Conservation (phyloP, 2,329 filamentous ascomycete genomes). For the Epicoccum sorghinum region DNA sequence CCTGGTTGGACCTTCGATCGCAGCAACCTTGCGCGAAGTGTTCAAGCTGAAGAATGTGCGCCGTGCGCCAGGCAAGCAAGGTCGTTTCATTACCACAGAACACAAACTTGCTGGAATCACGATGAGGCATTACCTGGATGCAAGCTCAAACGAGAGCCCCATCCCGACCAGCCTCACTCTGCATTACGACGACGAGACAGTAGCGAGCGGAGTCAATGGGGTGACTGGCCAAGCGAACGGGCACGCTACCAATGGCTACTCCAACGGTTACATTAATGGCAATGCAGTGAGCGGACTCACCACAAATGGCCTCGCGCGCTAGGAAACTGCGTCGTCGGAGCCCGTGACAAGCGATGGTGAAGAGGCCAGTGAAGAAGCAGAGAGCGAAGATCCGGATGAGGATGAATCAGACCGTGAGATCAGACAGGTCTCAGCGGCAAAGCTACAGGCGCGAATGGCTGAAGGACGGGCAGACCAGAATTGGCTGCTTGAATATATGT, state of each 20-base stretch:
- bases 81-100: slow-evolving; percentile 51
- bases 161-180: slow-evolving; percentile 38
- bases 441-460: background rate
- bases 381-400: background rate
- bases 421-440: background rate
- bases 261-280: slow-evolving; percentile 15
- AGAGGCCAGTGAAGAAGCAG: too few species aligned
- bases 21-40: slow-evolving; percentile 40
- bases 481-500: slow-evolving; percentile 6
- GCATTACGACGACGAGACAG: slow-evolving; percentile 33
- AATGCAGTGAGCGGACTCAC: slow-evolving; percentile 14
- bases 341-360: background rate
- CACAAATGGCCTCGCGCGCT: slow-evolving; percentile 3
- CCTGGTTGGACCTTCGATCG: slow-evolving; percentile 36
- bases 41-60: slow-evolving; percentile 44
- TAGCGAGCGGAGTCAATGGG: slow-evolving; percentile 18
- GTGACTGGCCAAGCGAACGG: slow-evolving; percentile 18
- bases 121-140: slow-evolving; percentile 58
- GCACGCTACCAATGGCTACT: slow-evolving; percentile 5
- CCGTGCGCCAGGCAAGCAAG: slow-evolving; percentile 39
- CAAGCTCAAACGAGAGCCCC: slow-evolving; percentile 54
- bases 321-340: background rate
- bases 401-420: too few species aligned
- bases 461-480: background rate
- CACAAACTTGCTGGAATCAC: slow-evolving; percentile 56